Base-by-base conservation (phyloP, 2,329 filamentous ascomycete genomes). In the Arthrocladium fulminans region DNA sequence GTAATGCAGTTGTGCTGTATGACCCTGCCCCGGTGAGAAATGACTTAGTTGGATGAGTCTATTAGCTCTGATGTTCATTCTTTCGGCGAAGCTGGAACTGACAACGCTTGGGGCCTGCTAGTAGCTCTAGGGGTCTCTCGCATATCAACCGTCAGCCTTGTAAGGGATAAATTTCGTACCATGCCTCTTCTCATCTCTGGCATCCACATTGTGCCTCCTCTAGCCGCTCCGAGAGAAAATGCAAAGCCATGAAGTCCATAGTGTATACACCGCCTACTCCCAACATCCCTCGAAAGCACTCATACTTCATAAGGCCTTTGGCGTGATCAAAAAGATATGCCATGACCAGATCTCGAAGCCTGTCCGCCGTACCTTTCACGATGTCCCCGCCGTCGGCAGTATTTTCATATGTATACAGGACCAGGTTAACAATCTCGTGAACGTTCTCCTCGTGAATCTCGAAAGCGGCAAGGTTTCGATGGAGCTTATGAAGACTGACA, bases 261-360 rank as follows among this genome's bases (percentile, higher is more conserved):
- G 23, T 32, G 9, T 29, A 22, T 3, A 9, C 9, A 29, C 40
- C 40, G 4, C 40, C 40, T 7, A 17, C 40, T 10, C n/a, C 40
- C 5, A 44, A 19, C 40, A 44, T 27, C 5, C 8, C 10, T 5
- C 23, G 4, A 17, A 44, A 44, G 13, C 7, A 5, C n/a, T 25
- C 7, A 17, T 65, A 67, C 12, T 57, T 54, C 5, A 65, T 62
- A 32, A 69, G 56, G 19, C 67, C 63, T 39, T 64, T 61, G 45
- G 67, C 61, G 46, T 65, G 67, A 55, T 65, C 68, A 2, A 66
- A 65, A 2, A 64, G 63, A 56, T 65, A 69, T 50, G 68, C 65
- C 8, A 63, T 60, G 8, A 68, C 63, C 43, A 69, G 57, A 46
- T 63, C 63, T 3, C 67, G 64, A 19, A 69, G 58, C 54, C n/a